Evolutionary conservation across 306 rosid genomes (phyloP).

Genomic region (Cucurbita maxima): DNA sequence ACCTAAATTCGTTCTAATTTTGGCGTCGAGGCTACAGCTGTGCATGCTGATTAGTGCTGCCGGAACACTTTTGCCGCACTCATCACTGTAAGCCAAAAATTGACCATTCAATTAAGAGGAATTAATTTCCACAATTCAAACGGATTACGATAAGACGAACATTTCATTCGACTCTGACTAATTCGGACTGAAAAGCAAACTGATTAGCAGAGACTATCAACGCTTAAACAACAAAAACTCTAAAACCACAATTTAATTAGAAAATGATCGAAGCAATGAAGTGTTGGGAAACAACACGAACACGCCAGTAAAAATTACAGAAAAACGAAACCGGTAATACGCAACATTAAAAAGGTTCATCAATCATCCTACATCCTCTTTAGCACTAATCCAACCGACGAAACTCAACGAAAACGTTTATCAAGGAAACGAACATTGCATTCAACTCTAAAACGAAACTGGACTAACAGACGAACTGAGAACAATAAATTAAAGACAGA

Average conservation of each 20-base stretch:
- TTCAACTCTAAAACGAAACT: neutral
- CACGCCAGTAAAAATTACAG: neutral
- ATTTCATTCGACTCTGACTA: neutral
- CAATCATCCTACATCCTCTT: too few relatives aligned
- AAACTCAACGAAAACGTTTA: neutral
- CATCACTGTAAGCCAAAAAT: conserved; percentile 32
- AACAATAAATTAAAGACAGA: neutral
- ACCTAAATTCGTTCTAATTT: conserved; percentile 67
- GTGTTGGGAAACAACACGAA: neutral
- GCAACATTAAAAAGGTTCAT: neutral
- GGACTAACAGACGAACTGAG: neutral
- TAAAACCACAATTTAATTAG: neutral
- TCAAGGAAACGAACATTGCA: neutral
- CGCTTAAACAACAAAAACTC: neutral
- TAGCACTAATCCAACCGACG: neutral
- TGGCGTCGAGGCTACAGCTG: conserved; percentile 72
- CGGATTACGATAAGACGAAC: neutral
- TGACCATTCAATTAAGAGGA: neutral
- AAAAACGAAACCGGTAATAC: neutral
- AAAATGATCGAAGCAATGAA: neutral
- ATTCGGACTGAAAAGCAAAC: neutral
- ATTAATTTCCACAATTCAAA: neutral
- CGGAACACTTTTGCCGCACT: conserved; percentile 61
- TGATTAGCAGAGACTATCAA: neutral
- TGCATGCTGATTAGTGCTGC: conserved; percentile 71